phyloP scores from a whole-genome alignment of 495 filamentous ascomycete genomes.

The Clavariopsis aquatica region DNA sequence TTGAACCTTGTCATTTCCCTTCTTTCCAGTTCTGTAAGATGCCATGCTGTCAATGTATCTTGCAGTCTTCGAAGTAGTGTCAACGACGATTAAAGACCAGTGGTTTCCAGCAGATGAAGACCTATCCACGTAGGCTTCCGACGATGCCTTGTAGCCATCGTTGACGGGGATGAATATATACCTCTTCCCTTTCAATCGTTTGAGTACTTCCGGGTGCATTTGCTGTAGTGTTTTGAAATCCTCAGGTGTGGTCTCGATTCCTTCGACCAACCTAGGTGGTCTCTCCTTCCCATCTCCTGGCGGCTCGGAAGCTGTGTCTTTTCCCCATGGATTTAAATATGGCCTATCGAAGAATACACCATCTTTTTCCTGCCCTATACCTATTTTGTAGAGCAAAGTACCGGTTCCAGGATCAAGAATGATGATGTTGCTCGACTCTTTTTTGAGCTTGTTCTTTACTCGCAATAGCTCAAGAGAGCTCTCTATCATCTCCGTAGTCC shows the following conservation, averaged over 20 bases:
- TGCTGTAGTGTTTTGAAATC: neutral
- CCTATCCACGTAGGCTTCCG: too few relatives aligned
- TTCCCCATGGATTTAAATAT: neutral
- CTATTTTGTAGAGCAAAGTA: neutral
- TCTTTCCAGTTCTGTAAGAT: neutral
- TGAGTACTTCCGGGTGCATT: neutral
- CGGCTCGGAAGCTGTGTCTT: neutral
- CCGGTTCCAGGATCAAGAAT: neutral
- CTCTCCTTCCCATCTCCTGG: too few relatives aligned
- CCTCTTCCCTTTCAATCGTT: neutral
- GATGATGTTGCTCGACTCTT: neutral
- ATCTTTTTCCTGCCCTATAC: neutral
- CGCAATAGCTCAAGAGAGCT: neutral
- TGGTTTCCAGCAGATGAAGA: too few relatives aligned
- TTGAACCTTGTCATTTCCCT: neutral
- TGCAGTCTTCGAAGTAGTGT: neutral
- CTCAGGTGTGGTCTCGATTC: neutral
- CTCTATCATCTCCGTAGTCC: neutral
- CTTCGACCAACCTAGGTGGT: too few relatives aligned
- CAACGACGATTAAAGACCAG: constrained; percentile 11
- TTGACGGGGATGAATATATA: constrained; percentile 1
- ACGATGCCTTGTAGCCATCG: constrained; percentile 4
- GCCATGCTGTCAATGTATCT: neutral
- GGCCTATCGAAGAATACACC: neutral
- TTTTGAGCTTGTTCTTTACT: neutral